Conservation (phyloP, 2,329 filamentous ascomycete species). For the Talaromyces sp. region DNA sequence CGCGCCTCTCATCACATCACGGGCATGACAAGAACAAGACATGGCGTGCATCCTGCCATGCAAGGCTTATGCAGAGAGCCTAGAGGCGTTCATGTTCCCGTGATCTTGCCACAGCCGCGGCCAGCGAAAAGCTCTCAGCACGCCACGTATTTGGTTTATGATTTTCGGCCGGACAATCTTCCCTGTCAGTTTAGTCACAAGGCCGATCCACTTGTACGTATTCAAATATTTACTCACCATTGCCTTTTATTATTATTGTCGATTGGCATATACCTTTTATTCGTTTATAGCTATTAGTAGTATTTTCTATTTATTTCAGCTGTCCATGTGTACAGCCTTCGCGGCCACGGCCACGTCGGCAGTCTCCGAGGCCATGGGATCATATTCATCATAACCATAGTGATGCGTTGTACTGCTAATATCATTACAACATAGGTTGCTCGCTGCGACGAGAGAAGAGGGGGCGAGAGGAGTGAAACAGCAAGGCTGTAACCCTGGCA, state of each 20-base stretch:
- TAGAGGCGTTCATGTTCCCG: not conserved
- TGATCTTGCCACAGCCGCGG: not conserved
- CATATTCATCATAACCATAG: not conserved
- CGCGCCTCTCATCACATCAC: not conserved
- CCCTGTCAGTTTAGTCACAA: not conserved
- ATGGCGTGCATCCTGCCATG: not conserved
- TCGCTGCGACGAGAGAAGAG: not conserved
- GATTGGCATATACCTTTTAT: too few relatives aligned
- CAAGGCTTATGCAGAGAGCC: not conserved
- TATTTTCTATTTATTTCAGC: not conserved
- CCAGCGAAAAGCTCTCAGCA: not conserved
- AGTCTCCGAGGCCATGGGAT: not conserved
- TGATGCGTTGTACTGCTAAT: not conserved
- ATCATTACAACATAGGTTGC: not conserved
- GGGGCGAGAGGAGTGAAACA: not conserved
- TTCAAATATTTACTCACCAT: too few relatives aligned
- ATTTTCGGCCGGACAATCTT: not conserved
- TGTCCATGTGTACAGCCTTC: not conserved
- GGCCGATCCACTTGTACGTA: not conserved
- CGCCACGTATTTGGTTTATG: not conserved
- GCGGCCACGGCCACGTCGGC: too few relatives aligned
- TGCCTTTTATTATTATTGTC: too few relatives aligned
- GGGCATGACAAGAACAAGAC: too few relatives aligned
- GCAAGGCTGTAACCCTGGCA: not conserved
- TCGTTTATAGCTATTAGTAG: too few relatives aligned